Conservation (phyloP, 352 stramenopile species). For the Thalassiosira pacifica region DNA sequence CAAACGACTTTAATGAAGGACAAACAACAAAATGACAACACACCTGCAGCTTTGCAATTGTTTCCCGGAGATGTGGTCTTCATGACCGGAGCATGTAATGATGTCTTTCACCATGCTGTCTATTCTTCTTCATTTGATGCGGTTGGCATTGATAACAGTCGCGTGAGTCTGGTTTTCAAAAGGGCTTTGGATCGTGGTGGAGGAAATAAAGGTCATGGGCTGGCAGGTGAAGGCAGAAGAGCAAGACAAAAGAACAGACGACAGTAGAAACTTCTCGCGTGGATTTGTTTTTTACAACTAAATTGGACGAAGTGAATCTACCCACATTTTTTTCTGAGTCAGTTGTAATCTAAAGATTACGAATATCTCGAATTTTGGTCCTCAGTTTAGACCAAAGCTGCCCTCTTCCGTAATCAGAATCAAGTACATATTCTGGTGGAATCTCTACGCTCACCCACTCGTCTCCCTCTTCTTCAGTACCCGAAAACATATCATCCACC, state of each 20-base stretch:
- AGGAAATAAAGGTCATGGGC: too few species aligned
- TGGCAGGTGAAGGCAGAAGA: too few species aligned
- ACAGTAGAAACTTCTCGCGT: too few species aligned
- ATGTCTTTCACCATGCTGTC: slow-evolving; percentile 81
- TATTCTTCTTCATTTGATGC: slow-evolving; percentile 58
- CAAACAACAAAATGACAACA: slow-evolving; percentile 49
- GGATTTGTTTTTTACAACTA: too few species aligned
- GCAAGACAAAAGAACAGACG: too few species aligned
- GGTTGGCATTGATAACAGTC: slow-evolving; percentile 26
- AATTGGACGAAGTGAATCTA: too few species aligned
- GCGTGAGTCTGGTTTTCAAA: slow-evolving; percentile 79
- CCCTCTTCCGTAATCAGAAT: slow-evolving; percentile 69
- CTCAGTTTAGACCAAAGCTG: slow-evolving; percentile 78
- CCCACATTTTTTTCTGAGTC: too few species aligned
- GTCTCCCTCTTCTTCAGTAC: slow-evolving; percentile 71
- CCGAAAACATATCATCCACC: slow-evolving; percentile 77
- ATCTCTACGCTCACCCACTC: slow-evolving; percentile 81
- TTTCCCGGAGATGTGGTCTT: slow-evolving; percentile 79
- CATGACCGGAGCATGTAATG: slow-evolving; percentile 75
- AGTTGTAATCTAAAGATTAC: too few species aligned
- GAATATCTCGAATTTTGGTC: slow-evolving; percentile 58
- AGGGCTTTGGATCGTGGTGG: too few species aligned
- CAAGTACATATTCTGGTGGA: slow-evolving; percentile 72
- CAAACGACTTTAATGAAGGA: slow-evolving; percentile 4
- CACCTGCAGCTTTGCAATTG: slow-evolving; percentile 61